phyloP scores from a whole-genome alignment of 768 basidiomycete species.

The Lyophyllum semitale region DNA sequence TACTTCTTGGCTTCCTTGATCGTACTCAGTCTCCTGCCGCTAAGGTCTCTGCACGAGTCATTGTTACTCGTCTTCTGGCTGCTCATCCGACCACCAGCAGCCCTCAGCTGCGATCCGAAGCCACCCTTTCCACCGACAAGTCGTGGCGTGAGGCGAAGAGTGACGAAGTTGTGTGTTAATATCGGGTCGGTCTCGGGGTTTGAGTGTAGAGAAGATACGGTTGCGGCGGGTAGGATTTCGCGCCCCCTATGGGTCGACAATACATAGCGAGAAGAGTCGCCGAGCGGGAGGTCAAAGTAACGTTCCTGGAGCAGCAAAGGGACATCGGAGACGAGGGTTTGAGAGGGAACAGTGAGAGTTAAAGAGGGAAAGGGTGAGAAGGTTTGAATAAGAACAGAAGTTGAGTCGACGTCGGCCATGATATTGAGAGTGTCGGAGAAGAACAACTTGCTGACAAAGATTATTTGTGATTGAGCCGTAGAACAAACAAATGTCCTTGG shows the following conservation, averaged over 20 bases:
- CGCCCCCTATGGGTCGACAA: conserved; percentile 42
- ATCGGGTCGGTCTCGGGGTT: conserved; percentile 12
- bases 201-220: conserved; percentile 27
- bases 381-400: conserved; percentile 39
- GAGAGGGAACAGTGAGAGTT: conserved; percentile 30
- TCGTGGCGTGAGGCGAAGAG: conserved; percentile 72
- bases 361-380: conserved; percentile 42
- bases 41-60: conserved; percentile 92
- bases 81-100: conserved; percentile 97
- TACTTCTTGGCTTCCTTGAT: conserved; percentile 96
- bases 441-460: neutral
- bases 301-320: conserved; percentile 32
- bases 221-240: conserved; percentile 25
- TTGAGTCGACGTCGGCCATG: conserved; percentile 18
- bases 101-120: conserved; percentile 94
- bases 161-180: conserved; percentile 42
- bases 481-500: neutral
- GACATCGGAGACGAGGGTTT: conserved; percentile 29
- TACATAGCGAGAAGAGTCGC: conserved; percentile 27
- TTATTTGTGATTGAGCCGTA: neutral
- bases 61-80: conserved; percentile 94
- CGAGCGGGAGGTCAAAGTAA: conserved; percentile 36
- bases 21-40: conserved; percentile 85
- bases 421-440: neutral
- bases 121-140: conserved; percentile 94